Percentiles rank a stretch among this genome's conserved stretches.
Evolutionary conservation across 257 asterid species (phyloP).

Genomic region (Ballota nigra): DNA sequence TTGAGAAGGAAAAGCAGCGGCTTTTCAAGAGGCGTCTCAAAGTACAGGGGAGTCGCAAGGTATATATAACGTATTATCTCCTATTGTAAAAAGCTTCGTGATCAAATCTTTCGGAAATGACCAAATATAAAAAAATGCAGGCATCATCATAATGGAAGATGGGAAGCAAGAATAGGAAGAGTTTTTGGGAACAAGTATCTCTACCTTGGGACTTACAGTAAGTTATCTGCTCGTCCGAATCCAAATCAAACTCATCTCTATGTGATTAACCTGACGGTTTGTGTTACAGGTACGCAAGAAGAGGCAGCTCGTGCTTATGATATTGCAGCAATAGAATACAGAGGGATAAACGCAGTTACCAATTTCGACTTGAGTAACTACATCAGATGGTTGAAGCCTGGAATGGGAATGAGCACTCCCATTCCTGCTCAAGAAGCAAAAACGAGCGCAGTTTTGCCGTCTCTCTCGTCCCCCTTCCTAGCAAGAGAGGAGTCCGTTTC

Average conservation of each 20-base stretch:
- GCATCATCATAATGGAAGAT: constrained; percentile 67
- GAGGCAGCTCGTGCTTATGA: constrained; percentile 75
- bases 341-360: constrained; percentile 59
- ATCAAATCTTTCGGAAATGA: neutral
- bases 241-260: neutral
- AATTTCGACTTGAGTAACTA: constrained; percentile 60
- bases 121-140: constrained; percentile 33
- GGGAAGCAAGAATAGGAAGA: constrained; percentile 72
- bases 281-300: constrained; percentile 49
- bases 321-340: constrained; percentile 60
- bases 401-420: constrained; percentile 14
- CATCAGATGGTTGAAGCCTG: constrained; percentile 55
- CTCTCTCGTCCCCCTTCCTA: constrained; percentile 19
- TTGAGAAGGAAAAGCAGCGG: constrained; percentile 76
- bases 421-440: constrained; percentile 35
- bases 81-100: neutral
- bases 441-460: constrained; percentile 19
- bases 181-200: constrained; percentile 66
- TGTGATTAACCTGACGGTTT: neutral
- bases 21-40: constrained; percentile 83
- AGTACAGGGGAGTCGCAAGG: constrained; percentile 91
- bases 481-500: constrained; percentile 28
- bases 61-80: constrained; percentile 13
- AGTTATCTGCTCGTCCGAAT: constrained; percentile 18
- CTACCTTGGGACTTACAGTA: constrained; percentile 66